Conservation (phyloP, 139 green algal species). For the Asterochloris erici region DNA sequence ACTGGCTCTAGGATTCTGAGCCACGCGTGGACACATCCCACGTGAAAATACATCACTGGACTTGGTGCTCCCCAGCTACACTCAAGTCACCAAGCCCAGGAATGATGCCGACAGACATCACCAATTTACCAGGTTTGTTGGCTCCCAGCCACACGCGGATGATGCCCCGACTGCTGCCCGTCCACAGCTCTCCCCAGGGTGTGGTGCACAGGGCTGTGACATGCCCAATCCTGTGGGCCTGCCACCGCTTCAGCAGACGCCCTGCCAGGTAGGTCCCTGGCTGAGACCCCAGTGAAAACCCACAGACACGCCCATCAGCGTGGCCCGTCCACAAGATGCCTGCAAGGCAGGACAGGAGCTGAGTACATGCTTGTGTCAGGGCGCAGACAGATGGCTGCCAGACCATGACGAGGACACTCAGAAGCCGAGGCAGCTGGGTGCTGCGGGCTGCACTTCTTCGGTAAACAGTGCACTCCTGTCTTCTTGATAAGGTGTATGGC, state of each 20-base stretch:
- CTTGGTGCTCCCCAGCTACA: background rate
- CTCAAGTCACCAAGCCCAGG: background rate
- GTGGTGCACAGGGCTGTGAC: slow-evolving; percentile 44
- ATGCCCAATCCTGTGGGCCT: slow-evolving; percentile 26
- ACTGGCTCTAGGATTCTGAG: too few species aligned
- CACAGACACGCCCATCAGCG: slow-evolving; percentile 42
- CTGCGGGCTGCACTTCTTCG: background rate
- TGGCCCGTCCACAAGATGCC: slow-evolving; percentile 51
- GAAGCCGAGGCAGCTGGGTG: background rate
- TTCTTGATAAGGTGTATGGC: background rate
- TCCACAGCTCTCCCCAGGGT: slow-evolving; percentile 66
- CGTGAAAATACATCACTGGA: too few species aligned
- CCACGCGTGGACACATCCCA: too few species aligned
- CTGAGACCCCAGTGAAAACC: slow-evolving; percentile 13
- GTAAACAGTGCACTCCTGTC: background rate
- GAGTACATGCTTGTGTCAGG: background rate
- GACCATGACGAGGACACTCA: background rate
- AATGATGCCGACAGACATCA: background rate
- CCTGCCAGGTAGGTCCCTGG: slow-evolving; percentile 20
- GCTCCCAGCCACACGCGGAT: slow-evolving; percentile 42
- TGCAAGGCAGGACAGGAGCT: background rate
- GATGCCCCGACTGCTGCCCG: slow-evolving; percentile 43
- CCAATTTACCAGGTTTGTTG: background rate
- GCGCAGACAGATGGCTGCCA: background rate
- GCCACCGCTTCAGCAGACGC: slow-evolving; percentile 18